Evolutionary conservation across 164 flowering plant genomes (phyloP), one percentile per base, ranked within the genome.

Genomic region (Vitis rotundifolia): DNA sequence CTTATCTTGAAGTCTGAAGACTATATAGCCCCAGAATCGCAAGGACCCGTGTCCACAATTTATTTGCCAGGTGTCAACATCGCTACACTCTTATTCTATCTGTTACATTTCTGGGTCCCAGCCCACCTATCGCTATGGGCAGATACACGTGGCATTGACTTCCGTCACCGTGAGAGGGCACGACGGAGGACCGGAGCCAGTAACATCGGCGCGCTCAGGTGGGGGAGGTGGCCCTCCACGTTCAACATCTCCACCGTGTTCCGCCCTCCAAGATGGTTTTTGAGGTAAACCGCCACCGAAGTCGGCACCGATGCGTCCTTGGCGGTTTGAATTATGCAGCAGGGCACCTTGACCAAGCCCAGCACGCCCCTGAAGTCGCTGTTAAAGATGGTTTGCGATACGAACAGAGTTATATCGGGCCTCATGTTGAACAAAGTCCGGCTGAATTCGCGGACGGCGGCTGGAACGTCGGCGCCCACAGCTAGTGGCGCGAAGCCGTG

Each of bases 391-490:
- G 88, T 76, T 15, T 84, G 73, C 14, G 85, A 88, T 1, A 89
- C 97, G 71, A 84, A 96, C 1, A 93, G 77, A 0, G 97, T 70
- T 31, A 96, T 96, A 67, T 93, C 99, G 1, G 98, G 98, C 71
- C 99, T 76, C 98, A 95, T 93, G 73, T 91, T 95, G 88, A 95
- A 95, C 6, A 95, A 77, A 6, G 99, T 95, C 75, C 97, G 83
- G 81, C 92, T 93, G 81, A 93, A 95, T 73, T 95, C 99, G 2
- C 90, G 73, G 8, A 95, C 99, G 6, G 92, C 99, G 12, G 79
- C 80, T 31, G 99, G 99, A 9, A 93, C 98, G 61, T 95, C 99
- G 3, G 97, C 99, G 7, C 99, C 99, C 6, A 96, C 98, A 1
- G 97, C 89, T 51, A 92, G 61, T 11, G 98, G 99, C 16, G 99